Evolutionary conservation across 768 basidiomycete species (phyloP).

Genomic region (Lactarius psammicola): DNA sequence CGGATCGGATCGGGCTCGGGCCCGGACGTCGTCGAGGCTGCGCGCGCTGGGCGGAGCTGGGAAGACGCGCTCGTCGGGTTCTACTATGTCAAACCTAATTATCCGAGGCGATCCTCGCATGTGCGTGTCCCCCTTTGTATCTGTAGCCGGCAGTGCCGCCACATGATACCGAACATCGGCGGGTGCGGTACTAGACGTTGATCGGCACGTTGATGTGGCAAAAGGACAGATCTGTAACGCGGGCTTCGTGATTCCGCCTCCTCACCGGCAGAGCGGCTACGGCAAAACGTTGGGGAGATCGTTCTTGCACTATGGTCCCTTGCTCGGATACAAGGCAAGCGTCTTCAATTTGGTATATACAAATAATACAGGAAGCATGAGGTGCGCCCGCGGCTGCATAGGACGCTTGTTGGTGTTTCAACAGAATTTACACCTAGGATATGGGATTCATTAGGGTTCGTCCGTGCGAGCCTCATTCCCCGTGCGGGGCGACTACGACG

Average conservation of each 20-base stretch:
- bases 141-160: too few relatives aligned
- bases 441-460: constrained; percentile 84
- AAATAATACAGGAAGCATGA: constrained; percentile 74
- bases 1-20: constrained; percentile 31
- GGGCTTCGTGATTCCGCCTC: constrained; percentile 76
- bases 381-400: constrained; percentile 40
- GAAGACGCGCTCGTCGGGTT: constrained; percentile 69
- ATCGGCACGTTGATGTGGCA: constrained; percentile 3
- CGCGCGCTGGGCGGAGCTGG: constrained; percentile 56
- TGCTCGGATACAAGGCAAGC: constrained; percentile 70
- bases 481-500: constrained; percentile 69
- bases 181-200: too few relatives aligned
- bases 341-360: constrained; percentile 92
- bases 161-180: too few relatives aligned
- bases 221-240: constrained; percentile 74
- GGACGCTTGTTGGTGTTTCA: background rate
- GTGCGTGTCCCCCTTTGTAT: constrained; percentile 45
- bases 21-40: constrained; percentile 48
- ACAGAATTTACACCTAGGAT: constrained; percentile 43
- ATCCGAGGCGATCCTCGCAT: constrained; percentile 87
- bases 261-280: constrained; percentile 61
- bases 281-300: constrained; percentile 73
- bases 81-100: constrained; percentile 88
- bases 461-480: constrained; percentile 73
- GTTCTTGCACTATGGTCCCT: constrained; percentile 78